Percentiles rank a stretch among this genome's conserved stretches.
phyloP scores from a whole-genome alignment of 176 grass and related monocot species.

The Calamus simplicifolius region DNA sequence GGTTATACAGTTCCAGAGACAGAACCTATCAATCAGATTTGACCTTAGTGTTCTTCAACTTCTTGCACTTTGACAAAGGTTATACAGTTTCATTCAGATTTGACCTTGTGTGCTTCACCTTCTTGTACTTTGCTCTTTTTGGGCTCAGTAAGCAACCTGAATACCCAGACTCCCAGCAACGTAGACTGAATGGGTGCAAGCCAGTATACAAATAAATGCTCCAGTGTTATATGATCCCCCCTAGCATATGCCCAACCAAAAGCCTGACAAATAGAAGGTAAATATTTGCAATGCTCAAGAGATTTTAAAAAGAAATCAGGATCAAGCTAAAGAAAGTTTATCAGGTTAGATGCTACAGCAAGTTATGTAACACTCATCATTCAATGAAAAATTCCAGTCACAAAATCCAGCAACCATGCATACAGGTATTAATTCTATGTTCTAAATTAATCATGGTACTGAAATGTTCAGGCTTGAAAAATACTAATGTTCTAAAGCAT shows the following conservation, averaged over 20 bases:
- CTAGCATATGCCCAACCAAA: constrained; percentile 96
- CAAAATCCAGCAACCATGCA: too few species aligned
- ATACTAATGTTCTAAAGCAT: too few species aligned
- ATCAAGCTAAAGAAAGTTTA: too few species aligned
- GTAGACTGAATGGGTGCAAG: constrained; percentile 83
- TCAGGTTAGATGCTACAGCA: too few species aligned
- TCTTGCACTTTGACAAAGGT: constrained; percentile 10
- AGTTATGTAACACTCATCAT: too few species aligned
- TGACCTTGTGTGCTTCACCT: constrained; percentile 42
- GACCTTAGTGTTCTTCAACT: constrained; percentile 38
- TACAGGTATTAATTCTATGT: too few species aligned
- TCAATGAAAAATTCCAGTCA: too few species aligned
- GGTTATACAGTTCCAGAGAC: too few species aligned
- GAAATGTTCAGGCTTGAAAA: too few species aligned
- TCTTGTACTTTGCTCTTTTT: constrained; percentile 30
- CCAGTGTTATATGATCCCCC: constrained; percentile 68
- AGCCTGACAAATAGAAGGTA: constrained; percentile 38
- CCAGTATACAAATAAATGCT: constrained; percentile 93
- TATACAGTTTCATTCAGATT: constrained; percentile 36
- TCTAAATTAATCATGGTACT: too few species aligned
- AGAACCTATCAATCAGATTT: constrained; percentile 41
- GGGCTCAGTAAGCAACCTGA: constrained; percentile 49
- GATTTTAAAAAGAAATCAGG: too few species aligned
- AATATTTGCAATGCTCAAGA: too few species aligned
- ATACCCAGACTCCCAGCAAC: constrained; percentile 59